Percentiles rank a stretch among this genome's conserved stretches.
Evolutionary conservation across 495 filamentous ascomycete genomes (phyloP).

Genomic region (Bacidia rubella): DNA sequence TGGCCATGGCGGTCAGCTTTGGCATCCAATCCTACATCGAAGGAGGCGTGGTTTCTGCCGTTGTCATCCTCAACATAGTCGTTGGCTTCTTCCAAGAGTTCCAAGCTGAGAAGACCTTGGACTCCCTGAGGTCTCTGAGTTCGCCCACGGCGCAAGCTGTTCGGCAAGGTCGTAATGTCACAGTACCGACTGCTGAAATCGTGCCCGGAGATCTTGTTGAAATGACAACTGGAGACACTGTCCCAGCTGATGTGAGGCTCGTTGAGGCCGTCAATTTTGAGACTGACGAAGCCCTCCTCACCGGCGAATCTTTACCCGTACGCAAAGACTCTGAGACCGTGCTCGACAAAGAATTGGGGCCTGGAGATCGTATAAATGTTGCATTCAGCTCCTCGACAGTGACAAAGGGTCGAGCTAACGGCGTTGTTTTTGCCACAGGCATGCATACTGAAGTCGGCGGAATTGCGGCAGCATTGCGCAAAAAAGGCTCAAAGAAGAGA

Average conservation of each 20-base stretch:
- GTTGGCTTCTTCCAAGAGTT: constrained; percentile 77
- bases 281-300: constrained; percentile 55
- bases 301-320: constrained; percentile 57
- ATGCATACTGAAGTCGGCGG: constrained; percentile 80
- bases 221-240: constrained; percentile 52
- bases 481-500: constrained; percentile 42
- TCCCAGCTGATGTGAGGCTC: constrained; percentile 55
- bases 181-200: constrained; percentile 56
- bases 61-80: constrained; percentile 68
- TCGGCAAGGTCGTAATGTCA: constrained; percentile 50
- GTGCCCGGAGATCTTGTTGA: constrained; percentile 67
- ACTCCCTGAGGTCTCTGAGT: constrained; percentile 61
- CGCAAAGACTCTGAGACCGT: constrained; percentile 33
- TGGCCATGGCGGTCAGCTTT: constrained; percentile 76
- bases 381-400: constrained; percentile 56
- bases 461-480: constrained; percentile 53
- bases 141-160: constrained; percentile 67
- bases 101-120: constrained; percentile 74
- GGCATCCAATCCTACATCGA: constrained; percentile 70
- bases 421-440: constrained; percentile 55
- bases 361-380: constrained; percentile 55
- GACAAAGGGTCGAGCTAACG: constrained; percentile 52
- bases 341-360: constrained; percentile 34
- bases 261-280: constrained; percentile 71
- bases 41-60: constrained; percentile 66